These are phyloP conservation scores for Trichoderma atroviride DNA, from an alignment of 2,329 filamentous ascomycete species.

Conservation along the genomic window DNA sequence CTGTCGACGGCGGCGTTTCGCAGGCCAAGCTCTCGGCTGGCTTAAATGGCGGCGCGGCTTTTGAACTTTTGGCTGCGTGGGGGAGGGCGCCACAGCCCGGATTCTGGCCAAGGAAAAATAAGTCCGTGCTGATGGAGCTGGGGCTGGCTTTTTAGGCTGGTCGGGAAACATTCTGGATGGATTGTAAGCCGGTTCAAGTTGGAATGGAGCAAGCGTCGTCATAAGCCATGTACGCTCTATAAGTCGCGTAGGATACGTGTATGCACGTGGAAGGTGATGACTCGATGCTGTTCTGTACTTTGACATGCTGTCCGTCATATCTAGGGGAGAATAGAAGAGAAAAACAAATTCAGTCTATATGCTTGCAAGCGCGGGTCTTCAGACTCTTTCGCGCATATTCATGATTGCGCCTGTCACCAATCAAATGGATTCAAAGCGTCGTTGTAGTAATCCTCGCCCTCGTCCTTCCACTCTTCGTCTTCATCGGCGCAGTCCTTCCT, in stretches of 20 bases:
- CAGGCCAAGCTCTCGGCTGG: constrained; percentile 14
- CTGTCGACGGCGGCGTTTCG: constrained; percentile 24
- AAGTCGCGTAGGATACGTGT: background rate
- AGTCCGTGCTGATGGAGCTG: constrained; percentile 25
- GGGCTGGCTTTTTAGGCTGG: constrained; percentile 6
- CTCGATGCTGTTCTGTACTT: background rate
- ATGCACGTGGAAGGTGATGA: background rate
- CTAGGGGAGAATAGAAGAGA: background rate
- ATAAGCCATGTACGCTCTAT: constrained; percentile 10
- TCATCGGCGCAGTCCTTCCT: background rate
- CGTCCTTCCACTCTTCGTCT: constrained; percentile 7
- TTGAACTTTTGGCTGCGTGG: constrained; percentile 17
- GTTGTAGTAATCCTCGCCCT: constrained; percentile 5
- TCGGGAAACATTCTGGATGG: background rate
- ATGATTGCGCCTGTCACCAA: background rate
- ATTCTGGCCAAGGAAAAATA: constrained; percentile 30
- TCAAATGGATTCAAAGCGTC: constrained; percentile 9
- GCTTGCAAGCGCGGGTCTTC: background rate
- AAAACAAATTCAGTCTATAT: background rate
- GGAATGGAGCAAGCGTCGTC: background rate
- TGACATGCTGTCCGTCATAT: background rate
- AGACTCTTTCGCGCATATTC: background rate
- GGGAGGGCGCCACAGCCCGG: constrained; percentile 6
- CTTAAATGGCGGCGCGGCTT: background rate
- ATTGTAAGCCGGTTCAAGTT: background rate